Base-by-base conservation (phyloP, 495 filamentous ascomycete species). In the Bryoglossum gracile region DNA sequence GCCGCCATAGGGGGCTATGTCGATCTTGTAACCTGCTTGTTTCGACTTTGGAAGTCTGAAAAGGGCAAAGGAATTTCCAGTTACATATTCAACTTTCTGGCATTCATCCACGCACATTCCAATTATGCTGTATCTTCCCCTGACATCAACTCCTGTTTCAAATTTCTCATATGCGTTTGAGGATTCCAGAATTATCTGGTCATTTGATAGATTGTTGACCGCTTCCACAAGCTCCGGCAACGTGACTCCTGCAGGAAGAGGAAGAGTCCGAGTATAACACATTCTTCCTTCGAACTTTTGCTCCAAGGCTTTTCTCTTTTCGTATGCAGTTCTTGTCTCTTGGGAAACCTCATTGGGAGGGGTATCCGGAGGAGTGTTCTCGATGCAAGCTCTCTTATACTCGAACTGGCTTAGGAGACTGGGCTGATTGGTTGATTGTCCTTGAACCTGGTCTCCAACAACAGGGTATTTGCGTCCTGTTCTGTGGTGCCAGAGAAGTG, bases 101-200 rank as follows among this genome's bases (percentile, higher is more conserved):
- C 76, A 64, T 22, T 74, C 59, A 16, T 74, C 68, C 3, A 73
- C 61, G n/a, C 80, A 64, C 4, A 82, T 56, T 0, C 78, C 85
- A 44, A 88, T 73, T 46, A 89, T 86, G 51, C 78, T 86, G 56
- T 76, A 83, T 42, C 77, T 62, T 1, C 84, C 83, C 13, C 75
- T 73, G 10, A 78, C 74, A 46, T 59, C 50, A 23, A 30, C 36
- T 3, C 41, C 13, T 3, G 43, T 48, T 4, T 24, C 18, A 16
- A 35, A 38, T 21, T 18, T 24, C 14, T 50, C 50, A 36, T 56
- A 23, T 10, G 53, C 41, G 43, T 62, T 62, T 11, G 59, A 49
- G 10, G 59, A 62, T 26, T 62, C 59, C 18, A 59, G 26, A 35
- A 62, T 38, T 17, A 62, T 56, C 13, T 38, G 42, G 36, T 52